Evolutionary conservation across 1,284 basidiomycete species (phyloP).

Genomic region (Ustilago loliicola): DNA sequence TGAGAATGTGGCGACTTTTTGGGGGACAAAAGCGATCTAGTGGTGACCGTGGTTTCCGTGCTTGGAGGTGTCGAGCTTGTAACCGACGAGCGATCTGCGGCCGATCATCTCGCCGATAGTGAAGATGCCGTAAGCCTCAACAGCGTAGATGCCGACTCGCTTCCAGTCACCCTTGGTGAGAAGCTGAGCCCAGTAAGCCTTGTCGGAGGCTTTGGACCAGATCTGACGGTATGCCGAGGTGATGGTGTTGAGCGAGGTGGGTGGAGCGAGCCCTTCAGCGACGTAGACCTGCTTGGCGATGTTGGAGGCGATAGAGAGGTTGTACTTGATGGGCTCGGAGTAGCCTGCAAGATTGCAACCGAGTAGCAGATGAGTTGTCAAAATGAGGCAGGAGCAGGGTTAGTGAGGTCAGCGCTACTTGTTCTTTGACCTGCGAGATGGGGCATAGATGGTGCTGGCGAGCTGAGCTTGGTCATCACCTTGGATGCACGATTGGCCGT

Average conservation of each 20-base stretch:
- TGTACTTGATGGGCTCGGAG: conserved; percentile 63
- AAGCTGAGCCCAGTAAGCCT: conserved; percentile 80
- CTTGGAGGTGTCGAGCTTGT: conserved; percentile 60
- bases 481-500: no score
- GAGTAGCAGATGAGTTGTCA: neutral
- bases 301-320: conserved; percentile 80
- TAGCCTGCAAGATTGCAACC: conserved; percentile 29
- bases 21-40: conserved; percentile 24
- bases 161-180: conserved; percentile 82
- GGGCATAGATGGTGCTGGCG: neutral
- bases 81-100: conserved; percentile 60
- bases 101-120: conserved; percentile 72
- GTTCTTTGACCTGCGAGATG: neutral
- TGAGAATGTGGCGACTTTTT: neutral
- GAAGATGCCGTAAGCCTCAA: conserved; percentile 90
- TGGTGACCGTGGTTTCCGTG: conserved; percentile 53
- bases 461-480: neutral
- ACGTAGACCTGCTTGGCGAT: conserved; percentile 91
- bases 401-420: neutral
- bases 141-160: conserved; percentile 81
- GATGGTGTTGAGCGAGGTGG: conserved; percentile 78
- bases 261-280: conserved; percentile 87
- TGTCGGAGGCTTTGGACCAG: conserved; percentile 78
- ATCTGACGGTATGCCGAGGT: conserved; percentile 81
- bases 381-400: neutral